These are phyloP conservation scores for Globisporangium viniferum DNA, from an alignment of 352 stramenopile genomes.

Conservation along the genomic window DNA sequence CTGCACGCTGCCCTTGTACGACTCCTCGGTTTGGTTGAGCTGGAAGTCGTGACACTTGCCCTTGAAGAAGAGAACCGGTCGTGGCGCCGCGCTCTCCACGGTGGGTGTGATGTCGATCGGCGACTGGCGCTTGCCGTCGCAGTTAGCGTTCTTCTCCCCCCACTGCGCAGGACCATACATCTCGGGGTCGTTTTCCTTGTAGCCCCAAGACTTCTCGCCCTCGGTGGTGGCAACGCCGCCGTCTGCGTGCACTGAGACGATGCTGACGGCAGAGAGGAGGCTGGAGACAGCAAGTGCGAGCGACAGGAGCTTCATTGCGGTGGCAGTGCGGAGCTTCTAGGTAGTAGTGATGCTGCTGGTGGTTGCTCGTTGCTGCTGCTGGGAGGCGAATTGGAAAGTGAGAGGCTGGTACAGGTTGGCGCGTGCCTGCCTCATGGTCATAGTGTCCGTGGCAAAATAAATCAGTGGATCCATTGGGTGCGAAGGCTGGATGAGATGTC, in stretches of 20 bases:
- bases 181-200: conserved; percentile 12
- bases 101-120: conserved; percentile 16
- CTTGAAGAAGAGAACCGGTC: conserved; percentile 15
- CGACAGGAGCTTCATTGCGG: conserved; percentile 9
- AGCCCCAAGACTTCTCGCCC: not conserved
- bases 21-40: conserved; percentile 20
- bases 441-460: no score
- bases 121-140: conserved; percentile 26
- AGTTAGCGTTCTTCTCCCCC: conserved; percentile 12
- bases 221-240: not conserved
- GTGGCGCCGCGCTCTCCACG: not conserved
- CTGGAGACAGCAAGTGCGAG: not conserved
- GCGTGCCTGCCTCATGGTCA: no score
- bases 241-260: not conserved
- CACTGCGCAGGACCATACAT: conserved; percentile 19
- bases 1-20: conserved; percentile 15
- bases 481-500: no score
- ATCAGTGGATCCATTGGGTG: no score
- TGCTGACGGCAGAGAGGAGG: conserved; percentile 2
- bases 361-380: no score
- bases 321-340: no score
- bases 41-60: conserved; percentile 19
- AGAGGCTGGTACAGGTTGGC: no score
- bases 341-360: no score
- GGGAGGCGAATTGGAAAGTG: not conserved